These are phyloP conservation scores for Hypoxylon sp. DNA, from an alignment of 2,329 filamentous ascomycete genomes.

Conservation along the genomic window DNA sequence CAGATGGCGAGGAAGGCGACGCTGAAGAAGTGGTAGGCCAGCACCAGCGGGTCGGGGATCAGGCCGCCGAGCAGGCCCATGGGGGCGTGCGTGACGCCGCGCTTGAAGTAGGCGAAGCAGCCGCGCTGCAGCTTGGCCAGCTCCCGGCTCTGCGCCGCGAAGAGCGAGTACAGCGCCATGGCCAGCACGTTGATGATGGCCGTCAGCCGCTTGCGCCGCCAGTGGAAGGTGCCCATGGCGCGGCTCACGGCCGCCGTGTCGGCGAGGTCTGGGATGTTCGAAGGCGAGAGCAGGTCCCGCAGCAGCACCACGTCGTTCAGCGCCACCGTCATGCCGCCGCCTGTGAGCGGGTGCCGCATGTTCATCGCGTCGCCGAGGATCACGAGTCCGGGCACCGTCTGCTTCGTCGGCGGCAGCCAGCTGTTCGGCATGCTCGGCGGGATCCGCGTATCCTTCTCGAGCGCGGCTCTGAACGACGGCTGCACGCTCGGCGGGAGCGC, in stretches of 20 bases:
- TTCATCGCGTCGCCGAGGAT: constrained; percentile 96
- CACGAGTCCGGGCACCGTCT: constrained; percentile 78
- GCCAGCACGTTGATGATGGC: constrained; percentile 98
- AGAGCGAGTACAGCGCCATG: constrained; percentile 90
- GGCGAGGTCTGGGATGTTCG: constrained; percentile 74
- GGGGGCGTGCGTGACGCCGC: constrained; percentile 80
- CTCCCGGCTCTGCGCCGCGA: constrained; percentile 84
- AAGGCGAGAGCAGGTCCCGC: constrained; percentile 77
- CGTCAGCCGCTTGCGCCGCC: constrained; percentile 83
- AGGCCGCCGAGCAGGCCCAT: constrained; percentile 85
- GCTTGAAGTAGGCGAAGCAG: constrained; percentile 93
- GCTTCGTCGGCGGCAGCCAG: constrained; percentile 82
- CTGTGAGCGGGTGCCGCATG: constrained; percentile 98
- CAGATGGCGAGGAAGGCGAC: constrained; percentile 92
- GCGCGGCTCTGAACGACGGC: constrained; percentile 79
- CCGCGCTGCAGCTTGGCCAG: constrained; percentile 86
- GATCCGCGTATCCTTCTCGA: constrained; percentile 79
- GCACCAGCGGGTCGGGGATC: constrained; percentile 78
- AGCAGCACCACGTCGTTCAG: constrained; percentile 91
- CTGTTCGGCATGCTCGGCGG: constrained; percentile 93
- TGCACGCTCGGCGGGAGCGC: constrained; percentile 78
- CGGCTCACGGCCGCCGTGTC: constrained; percentile 74
- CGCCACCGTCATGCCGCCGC: constrained; percentile 97
- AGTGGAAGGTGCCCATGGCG: constrained; percentile 84
- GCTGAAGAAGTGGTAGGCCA: constrained; percentile 94